Conservation (phyloP, 805 yeast genomes). For the Deakozyma indianensis region DNA sequence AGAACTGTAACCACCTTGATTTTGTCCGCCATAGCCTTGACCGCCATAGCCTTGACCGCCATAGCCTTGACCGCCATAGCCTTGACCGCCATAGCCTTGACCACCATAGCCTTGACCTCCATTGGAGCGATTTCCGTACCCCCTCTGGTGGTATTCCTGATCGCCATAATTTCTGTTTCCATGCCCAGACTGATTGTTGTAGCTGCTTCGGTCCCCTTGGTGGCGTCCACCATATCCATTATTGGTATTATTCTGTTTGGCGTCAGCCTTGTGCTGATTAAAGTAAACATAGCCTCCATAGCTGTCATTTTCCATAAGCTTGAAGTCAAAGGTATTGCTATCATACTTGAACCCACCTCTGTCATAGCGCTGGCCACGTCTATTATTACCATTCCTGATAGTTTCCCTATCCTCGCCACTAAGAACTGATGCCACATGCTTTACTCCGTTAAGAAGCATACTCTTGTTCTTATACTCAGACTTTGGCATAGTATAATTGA, state of each 20-base stretch:
- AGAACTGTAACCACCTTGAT: slow-evolving; percentile 3
- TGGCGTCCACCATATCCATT: not conserved
- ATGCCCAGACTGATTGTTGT: not conserved
- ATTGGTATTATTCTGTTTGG: not conserved
- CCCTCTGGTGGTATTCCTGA: not conserved
- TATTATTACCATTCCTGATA: slow-evolving; percentile 16
- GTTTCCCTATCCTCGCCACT: slow-evolving; percentile 51
- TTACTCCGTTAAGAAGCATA: slow-evolving; percentile 65
- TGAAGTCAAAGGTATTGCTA: not conserved
- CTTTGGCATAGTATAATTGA: slow-evolving; percentile 46
- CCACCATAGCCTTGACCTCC: not conserved
- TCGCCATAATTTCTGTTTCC: not conserved
- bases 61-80: not conserved
- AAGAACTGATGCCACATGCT: slow-evolving; percentile 43
- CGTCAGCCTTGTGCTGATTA: not conserved
- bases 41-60: not conserved
- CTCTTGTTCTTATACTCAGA: slow-evolving; percentile 42
- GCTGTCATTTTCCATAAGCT: not conserved
- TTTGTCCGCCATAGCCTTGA: not conserved
- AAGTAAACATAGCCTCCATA: not conserved
- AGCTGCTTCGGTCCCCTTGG: not conserved
- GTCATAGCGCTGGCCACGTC: not conserved
- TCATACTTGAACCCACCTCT: not conserved
- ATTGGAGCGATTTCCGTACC: not conserved
- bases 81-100: not conserved